Evolutionary conservation across 768 basidiomycete genomes (phyloP), one percentile per base, ranked within the genome.

Genomic region (Leccinellum rugosiceps): DNA sequence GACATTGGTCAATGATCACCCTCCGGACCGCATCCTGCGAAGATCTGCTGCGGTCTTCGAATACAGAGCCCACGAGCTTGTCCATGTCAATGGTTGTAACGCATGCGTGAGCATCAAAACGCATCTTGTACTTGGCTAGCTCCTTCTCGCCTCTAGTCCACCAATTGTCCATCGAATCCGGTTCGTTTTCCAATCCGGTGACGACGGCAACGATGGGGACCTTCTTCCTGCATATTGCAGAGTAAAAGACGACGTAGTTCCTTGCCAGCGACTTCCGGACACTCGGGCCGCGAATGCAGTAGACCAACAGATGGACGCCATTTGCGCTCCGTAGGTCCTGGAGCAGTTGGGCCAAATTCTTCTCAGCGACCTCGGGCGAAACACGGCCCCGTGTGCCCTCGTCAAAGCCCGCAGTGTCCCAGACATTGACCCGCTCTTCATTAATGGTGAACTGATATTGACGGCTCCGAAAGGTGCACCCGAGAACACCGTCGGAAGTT

Each of bases 41-140:
- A 35, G 59, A 14, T 14, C 43, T 41, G 35, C 61, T 55, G 31
- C 68, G 68, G 3, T 50, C 56, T 53, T 60, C 46, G 9, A 69
- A 66, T 10, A 61, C 57, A 14, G 62, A 55, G 30, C 60, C 58
- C n/a, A 8, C 45, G 30, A 54, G n/a, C 34, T 51, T 64, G 9
- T 32, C n/a, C 59, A 51, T 58, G 41, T 60, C 58, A 14, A 73
- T 65, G 21, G 77, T 73, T 3, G 76, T 78, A 52, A 79, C 69
- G 56, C 79, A 79, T 17, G 76, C 79, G n/a, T 75, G 70, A 8
- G 65, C 72, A 19, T 68, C 58, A n/a, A 78, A 77, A 43, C 58
- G 55, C 66, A 79, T 80, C 28, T 67, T 67, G 49, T 72, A 63
- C 28, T 48, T 56, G 44, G 59, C 63, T 51, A 80, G 71, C 2